These are phyloP conservation scores for Yamadazyma blattariae DNA, from an alignment of 1,139 yeast genomes.

Conservation along the genomic window DNA sequence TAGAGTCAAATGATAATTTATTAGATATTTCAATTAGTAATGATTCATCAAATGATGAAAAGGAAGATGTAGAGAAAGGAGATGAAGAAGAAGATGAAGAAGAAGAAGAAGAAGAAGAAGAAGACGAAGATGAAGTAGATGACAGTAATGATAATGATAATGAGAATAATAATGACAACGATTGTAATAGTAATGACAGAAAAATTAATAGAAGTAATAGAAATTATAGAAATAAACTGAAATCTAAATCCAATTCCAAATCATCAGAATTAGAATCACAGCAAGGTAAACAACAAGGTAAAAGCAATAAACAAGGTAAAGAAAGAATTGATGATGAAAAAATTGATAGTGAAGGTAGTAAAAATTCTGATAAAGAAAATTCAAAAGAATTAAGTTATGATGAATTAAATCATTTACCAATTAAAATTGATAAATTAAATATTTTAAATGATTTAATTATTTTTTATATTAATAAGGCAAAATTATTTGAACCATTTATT, in stretches of 20 bases:
- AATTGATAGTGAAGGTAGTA: neutral
- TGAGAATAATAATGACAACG: neutral
- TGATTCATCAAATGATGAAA: neutral
- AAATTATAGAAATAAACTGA: neutral
- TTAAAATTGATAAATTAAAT: constrained; percentile 32
- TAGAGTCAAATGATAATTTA: constrained; percentile 16
- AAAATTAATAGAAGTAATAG: neutral
- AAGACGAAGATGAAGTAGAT: too few species aligned
- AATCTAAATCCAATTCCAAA: neutral
- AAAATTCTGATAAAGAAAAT: constrained; percentile 8
- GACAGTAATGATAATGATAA: neutral
- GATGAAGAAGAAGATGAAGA: neutral
- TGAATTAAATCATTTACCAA: constrained; percentile 21
- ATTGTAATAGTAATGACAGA: neutral
- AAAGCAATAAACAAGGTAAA: too few species aligned
- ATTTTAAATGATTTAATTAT: constrained; percentile 44
- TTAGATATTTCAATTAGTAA: too few species aligned
- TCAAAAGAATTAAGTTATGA: constrained; percentile 15
- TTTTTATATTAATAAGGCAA: constrained; percentile 48
- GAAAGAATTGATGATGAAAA: neutral
- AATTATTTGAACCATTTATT: constrained; percentile 51
- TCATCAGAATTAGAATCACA: constrained; percentile 8
- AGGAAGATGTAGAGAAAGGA: neutral
- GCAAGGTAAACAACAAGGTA: constrained; percentile 15
- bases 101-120: neutral